These are phyloP conservation scores for Metschnikowia arizonensis DNA, from an alignment of 805 yeast genomes.

Conservation along the genomic window DNA sequence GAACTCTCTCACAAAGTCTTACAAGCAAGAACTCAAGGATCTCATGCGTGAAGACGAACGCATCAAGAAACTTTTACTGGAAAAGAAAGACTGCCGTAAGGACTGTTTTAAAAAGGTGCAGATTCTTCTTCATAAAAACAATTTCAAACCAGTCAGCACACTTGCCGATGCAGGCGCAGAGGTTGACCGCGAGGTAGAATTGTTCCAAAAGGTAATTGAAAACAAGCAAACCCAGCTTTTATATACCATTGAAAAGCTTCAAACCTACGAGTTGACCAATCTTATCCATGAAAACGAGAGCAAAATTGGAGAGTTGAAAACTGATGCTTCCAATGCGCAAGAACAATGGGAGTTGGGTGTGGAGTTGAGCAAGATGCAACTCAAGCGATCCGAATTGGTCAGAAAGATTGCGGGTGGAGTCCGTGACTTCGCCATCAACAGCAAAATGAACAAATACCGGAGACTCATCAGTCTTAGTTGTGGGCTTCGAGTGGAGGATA, in stretches of 20 bases:
- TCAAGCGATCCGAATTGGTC: constrained; percentile 41
- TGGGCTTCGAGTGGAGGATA: constrained; percentile 73
- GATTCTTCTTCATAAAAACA: constrained; percentile 29
- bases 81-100: constrained; percentile 45
- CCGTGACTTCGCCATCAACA: constrained; percentile 42
- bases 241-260: constrained; percentile 19
- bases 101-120: constrained; percentile 25
- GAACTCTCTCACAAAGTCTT: constrained; percentile 49
- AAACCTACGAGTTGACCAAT: constrained; percentile 43
- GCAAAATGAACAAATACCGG: constrained; percentile 69
- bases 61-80: constrained; percentile 40
- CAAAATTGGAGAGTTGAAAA: neutral
- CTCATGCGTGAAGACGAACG: constrained; percentile 22
- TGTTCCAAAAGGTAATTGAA: constrained; percentile 8
- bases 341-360: constrained; percentile 13
- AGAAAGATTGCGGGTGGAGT: constrained; percentile 48
- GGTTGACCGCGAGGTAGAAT: constrained; percentile 18
- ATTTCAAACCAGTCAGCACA: constrained; percentile 23
- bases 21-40: constrained; percentile 48
- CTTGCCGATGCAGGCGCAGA: constrained; percentile 26
- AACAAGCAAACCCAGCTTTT: constrained; percentile 13
- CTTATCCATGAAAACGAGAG: constrained; percentile 37
- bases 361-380: constrained; percentile 49
- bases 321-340: neutral
- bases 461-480: constrained; percentile 72